These are phyloP conservation scores for Candida maris DNA, from an alignment of 805 yeast genomes.

Conservation along the genomic window DNA sequence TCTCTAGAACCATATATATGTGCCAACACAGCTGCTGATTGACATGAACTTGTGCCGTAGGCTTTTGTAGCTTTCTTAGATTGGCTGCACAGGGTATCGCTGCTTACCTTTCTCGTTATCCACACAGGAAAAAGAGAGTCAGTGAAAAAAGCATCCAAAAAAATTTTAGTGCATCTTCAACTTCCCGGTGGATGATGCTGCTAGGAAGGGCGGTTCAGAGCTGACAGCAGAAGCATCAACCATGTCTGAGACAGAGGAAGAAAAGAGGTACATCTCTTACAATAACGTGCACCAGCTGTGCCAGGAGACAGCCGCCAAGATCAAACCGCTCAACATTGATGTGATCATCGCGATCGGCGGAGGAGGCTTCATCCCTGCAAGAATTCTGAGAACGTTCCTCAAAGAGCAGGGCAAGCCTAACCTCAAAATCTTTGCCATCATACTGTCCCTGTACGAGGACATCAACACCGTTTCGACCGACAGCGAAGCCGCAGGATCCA, in stretches of 20 bases:
- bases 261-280: constrained; percentile 71
- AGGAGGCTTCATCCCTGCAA: constrained; percentile 94
- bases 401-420: constrained; percentile 86
- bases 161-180: too few relatives aligned
- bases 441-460: constrained; percentile 87
- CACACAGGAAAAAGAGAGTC: too few relatives aligned
- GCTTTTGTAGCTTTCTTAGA: too few relatives aligned
- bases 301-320: constrained; percentile 48
- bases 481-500: constrained; percentile 57
- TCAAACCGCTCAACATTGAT: constrained; percentile 77
- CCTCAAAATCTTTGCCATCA: constrained; percentile 91
- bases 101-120: too few relatives aligned
- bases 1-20: too few relatives aligned
- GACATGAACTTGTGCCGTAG: too few relatives aligned
- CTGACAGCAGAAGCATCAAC: too few relatives aligned
- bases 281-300: constrained; percentile 68
- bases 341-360: constrained; percentile 87
- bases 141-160: too few relatives aligned
- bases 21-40: too few relatives aligned
- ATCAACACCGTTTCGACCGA: constrained; percentile 55
- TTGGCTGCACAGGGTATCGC: too few relatives aligned
- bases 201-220: too few relatives aligned
- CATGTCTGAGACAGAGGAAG: constrained; percentile 10
- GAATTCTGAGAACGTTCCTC: constrained; percentile 89
- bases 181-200: too few relatives aligned